Conservation (phyloP, 2,329 filamentous ascomycete species). For the Scedosporium boydii region DNA sequence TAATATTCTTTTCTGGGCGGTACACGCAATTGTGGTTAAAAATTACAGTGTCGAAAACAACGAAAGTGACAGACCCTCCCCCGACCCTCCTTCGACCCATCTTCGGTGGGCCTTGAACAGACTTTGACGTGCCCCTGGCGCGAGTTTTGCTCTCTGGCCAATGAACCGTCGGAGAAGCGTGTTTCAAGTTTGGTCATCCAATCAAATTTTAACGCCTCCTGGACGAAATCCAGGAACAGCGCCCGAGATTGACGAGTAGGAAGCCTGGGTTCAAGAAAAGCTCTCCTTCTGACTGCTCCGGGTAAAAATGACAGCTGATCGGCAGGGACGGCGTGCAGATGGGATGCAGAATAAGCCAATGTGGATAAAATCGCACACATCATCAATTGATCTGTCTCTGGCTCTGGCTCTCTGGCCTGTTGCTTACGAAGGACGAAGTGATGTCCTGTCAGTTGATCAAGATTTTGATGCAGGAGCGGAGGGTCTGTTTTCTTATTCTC, state of each 20-base stretch:
- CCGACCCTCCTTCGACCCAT: too few relatives aligned
- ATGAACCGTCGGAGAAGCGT: not conserved
- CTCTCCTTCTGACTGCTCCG: not conserved
- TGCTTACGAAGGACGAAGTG: too few relatives aligned
- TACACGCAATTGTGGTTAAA: too few relatives aligned
- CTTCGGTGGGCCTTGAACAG: too few relatives aligned
- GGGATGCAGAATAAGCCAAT: not conserved
- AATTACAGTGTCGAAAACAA: too few relatives aligned
- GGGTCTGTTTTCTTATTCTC: not conserved
- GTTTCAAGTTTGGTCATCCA: not conserved
- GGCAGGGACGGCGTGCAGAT: not conserved
- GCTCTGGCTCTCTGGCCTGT: not conserved
- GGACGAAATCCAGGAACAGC: not conserved
- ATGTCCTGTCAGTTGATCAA: not conserved
- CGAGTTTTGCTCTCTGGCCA: not conserved
- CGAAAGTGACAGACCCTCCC: too few relatives aligned
- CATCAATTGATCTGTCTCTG: too few relatives aligned
- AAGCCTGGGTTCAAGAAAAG: not conserved
- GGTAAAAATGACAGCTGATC: not conserved
- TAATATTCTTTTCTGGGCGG: too few relatives aligned
- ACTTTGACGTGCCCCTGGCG: too few relatives aligned
- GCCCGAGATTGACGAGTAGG: not conserved
- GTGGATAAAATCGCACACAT: not conserved
- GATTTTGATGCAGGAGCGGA: not conserved
- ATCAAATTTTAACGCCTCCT: not conserved